Percentiles rank a stretch among this genome's conserved stretches.
phyloP scores from a whole-genome alignment of 2,329 filamentous ascomycete species.

The Cladosporium velox region DNA sequence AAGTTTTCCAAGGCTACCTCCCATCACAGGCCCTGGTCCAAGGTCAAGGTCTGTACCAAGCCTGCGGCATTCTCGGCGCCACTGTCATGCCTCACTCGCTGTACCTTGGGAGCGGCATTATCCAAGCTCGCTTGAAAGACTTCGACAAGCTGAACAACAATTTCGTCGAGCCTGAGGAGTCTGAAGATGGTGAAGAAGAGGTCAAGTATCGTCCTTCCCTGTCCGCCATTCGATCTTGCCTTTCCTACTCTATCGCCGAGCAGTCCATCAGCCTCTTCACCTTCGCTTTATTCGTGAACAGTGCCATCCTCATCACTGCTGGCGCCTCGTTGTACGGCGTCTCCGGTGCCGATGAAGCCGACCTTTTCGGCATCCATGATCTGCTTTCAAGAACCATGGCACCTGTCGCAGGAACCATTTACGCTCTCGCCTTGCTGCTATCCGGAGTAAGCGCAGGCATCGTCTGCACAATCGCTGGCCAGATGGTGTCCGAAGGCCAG shows the following conservation, averaged over 20 bases:
- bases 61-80: conserved; percentile 75
- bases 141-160: conserved; percentile 63
- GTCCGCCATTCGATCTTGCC: conserved; percentile 42
- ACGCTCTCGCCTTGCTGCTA: conserved; percentile 76
- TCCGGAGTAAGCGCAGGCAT: conserved; percentile 81
- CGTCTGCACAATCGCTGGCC: conserved; percentile 84
- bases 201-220: conserved; percentile 43
- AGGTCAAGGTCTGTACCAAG: conserved; percentile 64
- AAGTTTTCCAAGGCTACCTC: conserved; percentile 66
- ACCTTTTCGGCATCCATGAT: conserved; percentile 80
- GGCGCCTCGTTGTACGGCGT: conserved; percentile 72
- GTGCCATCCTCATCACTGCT: conserved; percentile 53
- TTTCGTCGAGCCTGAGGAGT: conserved; percentile 29
- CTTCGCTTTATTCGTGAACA: conserved; percentile 47
- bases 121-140: conserved; percentile 65
- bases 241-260: conserved; percentile 45
- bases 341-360: conserved; percentile 61
- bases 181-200: conserved; percentile 33
- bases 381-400: conserved; percentile 70
- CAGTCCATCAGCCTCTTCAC: conserved; percentile 44
- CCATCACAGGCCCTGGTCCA: conserved; percentile 62
- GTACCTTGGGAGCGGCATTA: conserved; percentile 69
- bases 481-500: conserved; percentile 86
- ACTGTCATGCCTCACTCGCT: conserved; percentile 73
- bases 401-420: conserved; percentile 77